These are phyloP conservation scores for Daedalea quercina DNA, from an alignment of 768 basidiomycete genomes.

Conservation along the genomic window DNA sequence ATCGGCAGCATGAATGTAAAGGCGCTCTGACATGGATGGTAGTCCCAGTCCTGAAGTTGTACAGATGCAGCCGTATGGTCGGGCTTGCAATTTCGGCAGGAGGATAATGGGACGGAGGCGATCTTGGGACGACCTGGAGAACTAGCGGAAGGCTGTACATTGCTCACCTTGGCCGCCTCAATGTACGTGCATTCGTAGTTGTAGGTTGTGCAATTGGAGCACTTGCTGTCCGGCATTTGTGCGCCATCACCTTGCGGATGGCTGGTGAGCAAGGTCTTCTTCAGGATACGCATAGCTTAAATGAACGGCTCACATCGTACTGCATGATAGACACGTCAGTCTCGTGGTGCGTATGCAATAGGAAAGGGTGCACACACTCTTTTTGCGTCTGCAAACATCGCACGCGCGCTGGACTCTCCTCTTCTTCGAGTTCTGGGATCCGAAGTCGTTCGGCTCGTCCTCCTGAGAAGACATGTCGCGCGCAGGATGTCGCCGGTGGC, in stretches of 20 bases:
- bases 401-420: slow-evolving; percentile 73
- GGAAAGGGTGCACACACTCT: slow-evolving; percentile 43
- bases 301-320: slow-evolving; percentile 56
- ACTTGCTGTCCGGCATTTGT: slow-evolving; percentile 54
- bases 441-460: slow-evolving; percentile 50
- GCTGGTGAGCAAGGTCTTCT: not conserved
- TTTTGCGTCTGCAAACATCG: slow-evolving; percentile 79
- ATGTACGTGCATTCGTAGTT: slow-evolving; percentile 60
- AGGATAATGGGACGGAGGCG: too few relatives aligned
- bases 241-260: slow-evolving; percentile 58
- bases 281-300: not conserved
- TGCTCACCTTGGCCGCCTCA: slow-evolving; percentile 57
- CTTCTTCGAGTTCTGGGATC: slow-evolving; percentile 45
- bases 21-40: too few relatives aligned
- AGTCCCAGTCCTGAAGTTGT: too few relatives aligned
- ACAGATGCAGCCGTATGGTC: too few relatives aligned
- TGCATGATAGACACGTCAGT: slow-evolving; percentile 19
- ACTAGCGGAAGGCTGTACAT: not conserved
- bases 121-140: not conserved
- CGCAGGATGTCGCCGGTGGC: not conserved
- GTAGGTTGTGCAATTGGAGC: slow-evolving; percentile 56
- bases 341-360: slow-evolving; percentile 4
- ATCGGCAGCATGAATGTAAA: too few relatives aligned
- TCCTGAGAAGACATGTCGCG: slow-evolving; percentile 56
- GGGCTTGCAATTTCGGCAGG: too few relatives aligned